These are phyloP conservation scores for Cydonia oblonga DNA, from an alignment of 331 rosid species.

Conservation along the genomic window DNA sequence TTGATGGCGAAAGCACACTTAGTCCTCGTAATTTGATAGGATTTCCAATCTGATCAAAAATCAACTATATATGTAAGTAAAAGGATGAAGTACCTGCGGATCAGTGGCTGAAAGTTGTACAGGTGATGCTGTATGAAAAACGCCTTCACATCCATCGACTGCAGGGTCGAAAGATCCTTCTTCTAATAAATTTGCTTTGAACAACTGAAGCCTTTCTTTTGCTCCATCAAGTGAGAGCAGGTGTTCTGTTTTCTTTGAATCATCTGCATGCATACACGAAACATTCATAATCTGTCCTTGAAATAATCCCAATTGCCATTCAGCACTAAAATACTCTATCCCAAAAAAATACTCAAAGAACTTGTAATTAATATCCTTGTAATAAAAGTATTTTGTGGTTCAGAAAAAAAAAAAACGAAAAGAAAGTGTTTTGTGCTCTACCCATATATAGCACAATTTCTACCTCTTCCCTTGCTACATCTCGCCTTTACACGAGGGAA, in stretches of 20 bases:
- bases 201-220: slow-evolving; percentile 10
- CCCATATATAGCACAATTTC: neutral
- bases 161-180: slow-evolving; percentile 5
- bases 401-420: too few relatives aligned
- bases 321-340: neutral
- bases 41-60: neutral
- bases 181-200: slow-evolving; percentile 8
- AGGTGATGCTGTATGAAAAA: slow-evolving; percentile 14
- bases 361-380: too few relatives aligned
- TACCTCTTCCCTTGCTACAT: neutral
- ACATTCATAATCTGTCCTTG: neutral
- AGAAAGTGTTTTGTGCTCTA: neutral
- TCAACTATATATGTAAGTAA: neutral
- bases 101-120: neutral
- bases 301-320: neutral
- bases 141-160: slow-evolving; percentile 10
- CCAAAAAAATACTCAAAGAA: neutral
- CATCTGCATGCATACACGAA: neutral
- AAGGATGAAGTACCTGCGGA: neutral
- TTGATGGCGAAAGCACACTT: neutral
- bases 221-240: slow-evolving; percentile 11
- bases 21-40: neutral
- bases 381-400: neutral
- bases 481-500: neutral
- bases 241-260: slow-evolving; percentile 9